Base-by-base conservation (phyloP, 2,329 filamentous ascomycete species). In the Thermomyces lanuginosus region DNA sequence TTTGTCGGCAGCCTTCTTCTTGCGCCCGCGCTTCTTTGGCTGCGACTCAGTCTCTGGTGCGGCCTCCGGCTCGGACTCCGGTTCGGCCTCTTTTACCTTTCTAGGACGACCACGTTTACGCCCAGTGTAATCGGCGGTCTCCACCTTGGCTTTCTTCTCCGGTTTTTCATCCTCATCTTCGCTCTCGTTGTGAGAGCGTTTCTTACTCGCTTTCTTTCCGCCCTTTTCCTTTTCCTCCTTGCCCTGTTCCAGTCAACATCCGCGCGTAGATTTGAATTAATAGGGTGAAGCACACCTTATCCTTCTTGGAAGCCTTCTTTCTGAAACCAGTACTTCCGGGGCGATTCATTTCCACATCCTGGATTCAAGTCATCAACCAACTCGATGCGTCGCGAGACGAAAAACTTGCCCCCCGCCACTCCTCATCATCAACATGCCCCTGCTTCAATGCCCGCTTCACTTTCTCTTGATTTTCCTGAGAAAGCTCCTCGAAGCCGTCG, bases 381-480 rank as follows among this genome's bases (percentile, higher is more conserved):
- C 16, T 23, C 16, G 28, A 26, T 2, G 21, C 13, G 16, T 12
- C 13, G 14, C 16, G 36, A 21, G 15, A 28, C n/a, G n/a, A n/a
- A 16, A 13, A 20, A 10, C 15, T n/a, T 20, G 17, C 23, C n/a
- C 11, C 8, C 9, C 20, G 17, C 18, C 26, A 40, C 13, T 16
- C 61, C 77, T 56, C 65, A 92, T 81, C 65, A 39, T 78, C 76
- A 41, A 95, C 76, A 42, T 89, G 79, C 13, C 81, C 82, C 46
- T 84, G 66, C 32, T 66, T 63, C 13, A 93, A 51, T 27, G 77
- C 80, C 23, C 66, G 66, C 26, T 66, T 62, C 37, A 93, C 60
- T 60, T 89, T 92, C 22, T 69, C 69, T 51, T 84, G 71, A 1
- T 70, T 42, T 2, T 81, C 75, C 0, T 63, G 56, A 19, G 72